phyloP scores from a whole-genome alignment of 495 filamentous ascomycete genomes.

The Penicillium waksmanii region DNA sequence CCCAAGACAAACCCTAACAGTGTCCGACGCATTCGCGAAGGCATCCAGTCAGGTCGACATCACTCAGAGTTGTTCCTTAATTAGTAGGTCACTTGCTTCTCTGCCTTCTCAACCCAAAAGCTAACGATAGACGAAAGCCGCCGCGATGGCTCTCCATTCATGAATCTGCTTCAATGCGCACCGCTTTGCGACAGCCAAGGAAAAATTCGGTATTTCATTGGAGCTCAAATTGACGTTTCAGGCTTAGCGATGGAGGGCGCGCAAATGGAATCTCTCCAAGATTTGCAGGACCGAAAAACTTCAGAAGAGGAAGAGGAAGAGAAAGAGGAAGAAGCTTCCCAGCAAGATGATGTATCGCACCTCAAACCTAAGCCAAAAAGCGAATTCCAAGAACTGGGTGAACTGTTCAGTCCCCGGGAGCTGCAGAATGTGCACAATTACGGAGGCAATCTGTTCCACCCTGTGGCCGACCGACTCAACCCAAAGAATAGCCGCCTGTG shows the following conservation, averaged over 20 bases:
- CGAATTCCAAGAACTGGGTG: constrained; percentile 58
- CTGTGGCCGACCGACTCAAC: constrained; percentile 11
- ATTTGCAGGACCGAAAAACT: constrained; percentile 24
- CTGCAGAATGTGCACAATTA: constrained; percentile 49
- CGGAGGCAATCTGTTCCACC: constrained; percentile 41
- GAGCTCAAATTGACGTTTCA: constrained; percentile 61
- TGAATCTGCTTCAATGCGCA: constrained; percentile 64
- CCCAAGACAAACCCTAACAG: constrained; percentile 55
- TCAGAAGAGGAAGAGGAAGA: constrained; percentile 20
- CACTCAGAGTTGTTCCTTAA: constrained; percentile 70
- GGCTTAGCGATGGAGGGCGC: constrained; percentile 56
- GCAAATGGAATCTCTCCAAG: constrained; percentile 57
- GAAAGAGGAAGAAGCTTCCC: not conserved
- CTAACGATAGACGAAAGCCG: constrained; percentile 36
- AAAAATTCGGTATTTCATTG: constrained; percentile 51
- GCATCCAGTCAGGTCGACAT: constrained; percentile 60
- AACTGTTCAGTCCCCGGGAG: constrained; percentile 61
- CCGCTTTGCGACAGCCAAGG: constrained; percentile 62
- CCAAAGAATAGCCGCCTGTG: constrained; percentile 11
- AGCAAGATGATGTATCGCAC: not conserved
- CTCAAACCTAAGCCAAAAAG: constrained; percentile 19
- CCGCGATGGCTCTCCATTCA: constrained; percentile 64
- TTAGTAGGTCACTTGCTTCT: constrained; percentile 51
- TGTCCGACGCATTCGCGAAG: constrained; percentile 58
- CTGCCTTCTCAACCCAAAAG: not conserved